These are phyloP conservation scores for Backusella luteola DNA, from an alignment of 192 early-diverging fungal genomes.

Conservation along the genomic window DNA sequence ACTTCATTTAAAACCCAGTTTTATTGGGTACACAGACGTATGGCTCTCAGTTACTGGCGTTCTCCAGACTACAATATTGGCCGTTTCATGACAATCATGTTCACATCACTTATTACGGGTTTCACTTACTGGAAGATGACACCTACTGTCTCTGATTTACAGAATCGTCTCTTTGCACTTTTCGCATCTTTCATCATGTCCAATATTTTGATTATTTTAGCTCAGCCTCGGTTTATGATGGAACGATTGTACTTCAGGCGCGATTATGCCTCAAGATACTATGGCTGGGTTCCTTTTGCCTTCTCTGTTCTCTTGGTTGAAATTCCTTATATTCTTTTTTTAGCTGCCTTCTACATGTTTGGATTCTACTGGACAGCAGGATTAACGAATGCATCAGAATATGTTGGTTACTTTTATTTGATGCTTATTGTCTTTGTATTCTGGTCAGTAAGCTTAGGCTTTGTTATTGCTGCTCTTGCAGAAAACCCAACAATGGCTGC, in stretches of 20 bases:
- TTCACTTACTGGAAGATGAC: conserved; percentile 73
- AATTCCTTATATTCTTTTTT: conserved; percentile 61
- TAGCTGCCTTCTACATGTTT: conserved; percentile 63
- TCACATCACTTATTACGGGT: conserved; percentile 59
- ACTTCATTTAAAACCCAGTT: conserved; percentile 47
- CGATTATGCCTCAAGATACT: conserved; percentile 69
- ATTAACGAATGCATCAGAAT: conserved; percentile 47
- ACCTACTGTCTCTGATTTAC: conserved; percentile 52
- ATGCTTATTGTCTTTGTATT: conserved; percentile 56
- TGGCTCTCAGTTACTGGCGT: conserved; percentile 70
- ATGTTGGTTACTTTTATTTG: conserved; percentile 66
- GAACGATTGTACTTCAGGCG: conserved; percentile 67
- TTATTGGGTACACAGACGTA: conserved; percentile 60
- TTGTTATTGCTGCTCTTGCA: conserved; percentile 61
- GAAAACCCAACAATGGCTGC: conserved; percentile 57
- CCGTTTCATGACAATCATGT: conserved; percentile 57
- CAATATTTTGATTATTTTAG: conserved; percentile 68
- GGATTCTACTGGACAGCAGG: conserved; percentile 77
- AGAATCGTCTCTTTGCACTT: conserved; percentile 71
- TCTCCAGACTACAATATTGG: conserved; percentile 75
- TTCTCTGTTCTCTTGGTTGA: conserved; percentile 63
- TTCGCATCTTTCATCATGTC: conserved; percentile 68
- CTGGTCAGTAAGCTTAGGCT: conserved; percentile 67
- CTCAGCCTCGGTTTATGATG: conserved; percentile 60
- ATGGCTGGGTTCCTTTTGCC: conserved; percentile 66